Conservation (phyloP, 768 basidiomycete species). For the Pholiota microspora region DNA sequence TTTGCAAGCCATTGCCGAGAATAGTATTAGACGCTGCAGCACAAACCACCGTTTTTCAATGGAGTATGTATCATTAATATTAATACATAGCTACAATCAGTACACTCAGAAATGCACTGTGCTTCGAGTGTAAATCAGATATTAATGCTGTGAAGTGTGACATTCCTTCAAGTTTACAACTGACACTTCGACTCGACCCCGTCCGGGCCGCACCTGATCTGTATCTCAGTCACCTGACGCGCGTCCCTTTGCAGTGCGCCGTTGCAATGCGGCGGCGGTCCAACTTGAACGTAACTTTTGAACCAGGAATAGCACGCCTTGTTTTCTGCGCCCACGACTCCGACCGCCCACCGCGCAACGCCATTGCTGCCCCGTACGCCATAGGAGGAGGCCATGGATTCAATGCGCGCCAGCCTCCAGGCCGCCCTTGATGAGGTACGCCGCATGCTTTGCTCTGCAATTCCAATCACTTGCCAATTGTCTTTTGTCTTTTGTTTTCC, state of each 20-base stretch:
- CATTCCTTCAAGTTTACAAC: too few species aligned
- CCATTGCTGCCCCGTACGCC: conserved; percentile 9
- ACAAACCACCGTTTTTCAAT: too few species aligned
- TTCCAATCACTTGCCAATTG: conserved; percentile 1
- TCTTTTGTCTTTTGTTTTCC: conserved; percentile 7
- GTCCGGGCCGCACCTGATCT: background rate
- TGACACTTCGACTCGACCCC: too few species aligned
- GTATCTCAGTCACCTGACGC: background rate
- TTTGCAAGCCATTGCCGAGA: too few species aligned
- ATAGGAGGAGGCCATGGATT: conserved; percentile 26
- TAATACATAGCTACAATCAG: too few species aligned
- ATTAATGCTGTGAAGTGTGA: too few species aligned
- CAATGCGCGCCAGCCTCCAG: conserved; percentile 48
- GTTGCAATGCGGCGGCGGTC: background rate
- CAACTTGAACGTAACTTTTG: background rate
- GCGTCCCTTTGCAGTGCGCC: background rate
- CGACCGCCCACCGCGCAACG: background rate
- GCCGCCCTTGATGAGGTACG: conserved; percentile 70
- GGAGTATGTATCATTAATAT: too few species aligned
- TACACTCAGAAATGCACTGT: too few species aligned
- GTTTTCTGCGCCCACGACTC: conserved; percentile 2
- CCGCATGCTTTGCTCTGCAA: background rate
- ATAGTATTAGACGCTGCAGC: too few species aligned
- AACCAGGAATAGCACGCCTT: background rate
- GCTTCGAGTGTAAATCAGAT: too few species aligned